Evolutionary conservation across 1,139 yeast genomes (phyloP).

Genomic region (Taphrina deformans): DNA sequence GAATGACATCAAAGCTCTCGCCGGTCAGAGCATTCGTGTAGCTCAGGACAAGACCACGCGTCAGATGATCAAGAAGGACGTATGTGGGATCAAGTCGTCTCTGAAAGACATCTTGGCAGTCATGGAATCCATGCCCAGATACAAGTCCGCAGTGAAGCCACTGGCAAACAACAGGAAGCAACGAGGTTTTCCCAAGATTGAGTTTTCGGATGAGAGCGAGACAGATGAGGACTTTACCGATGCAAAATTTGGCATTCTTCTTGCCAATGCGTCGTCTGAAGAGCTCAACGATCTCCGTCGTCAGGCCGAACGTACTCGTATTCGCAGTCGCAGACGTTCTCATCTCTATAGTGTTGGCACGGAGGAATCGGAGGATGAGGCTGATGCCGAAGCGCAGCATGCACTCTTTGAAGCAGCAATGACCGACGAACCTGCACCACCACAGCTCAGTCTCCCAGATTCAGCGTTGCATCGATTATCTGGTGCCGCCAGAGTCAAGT

Average conservation of each 20-base stretch:
- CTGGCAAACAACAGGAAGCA: neutral
- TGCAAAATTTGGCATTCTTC: constrained; percentile 9
- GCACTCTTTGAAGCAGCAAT: neutral
- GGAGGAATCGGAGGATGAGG: neutral
- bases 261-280: neutral
- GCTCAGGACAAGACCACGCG: neutral
- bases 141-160: neutral
- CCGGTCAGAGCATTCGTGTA: neutral
- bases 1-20: neutral
- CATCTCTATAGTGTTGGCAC: neutral
- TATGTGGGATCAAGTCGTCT: neutral
- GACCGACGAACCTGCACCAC: neutral
- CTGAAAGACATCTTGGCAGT: neutral
- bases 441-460: neutral
- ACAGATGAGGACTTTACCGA: neutral
- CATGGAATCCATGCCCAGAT: neutral
- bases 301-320: neutral
- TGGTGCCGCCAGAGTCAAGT: neutral
- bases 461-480: neutral
- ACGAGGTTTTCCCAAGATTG: constrained; percentile 2
- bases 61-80: neutral
- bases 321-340: neutral
- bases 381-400: neutral
- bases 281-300: neutral
- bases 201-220: constrained; percentile 2